Percentiles rank a stretch among this genome's conserved stretches.
Evolutionary conservation across 2,329 filamentous ascomycete species (phyloP).

Genomic region (Fusarium nurragi): DNA sequence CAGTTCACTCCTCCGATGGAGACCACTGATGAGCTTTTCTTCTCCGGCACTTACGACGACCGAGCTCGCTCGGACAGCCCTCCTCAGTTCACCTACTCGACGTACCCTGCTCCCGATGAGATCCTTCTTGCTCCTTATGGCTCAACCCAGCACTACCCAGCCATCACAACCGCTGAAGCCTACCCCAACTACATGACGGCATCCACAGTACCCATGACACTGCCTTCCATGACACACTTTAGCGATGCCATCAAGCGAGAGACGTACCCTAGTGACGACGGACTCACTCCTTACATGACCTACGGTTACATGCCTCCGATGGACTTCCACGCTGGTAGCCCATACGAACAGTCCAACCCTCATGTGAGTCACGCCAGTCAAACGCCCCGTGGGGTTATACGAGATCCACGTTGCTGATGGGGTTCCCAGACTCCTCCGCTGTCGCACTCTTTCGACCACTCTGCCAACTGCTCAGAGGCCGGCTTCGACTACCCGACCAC

Average conservation of each 20-base stretch:
- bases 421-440: conserved; percentile 76
- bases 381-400: conserved; percentile 50
- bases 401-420: conserved; percentile 60
- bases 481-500: conserved; percentile 74
- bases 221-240: conserved; percentile 73
- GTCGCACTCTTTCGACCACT: conserved; percentile 77
- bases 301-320: conserved; percentile 73
- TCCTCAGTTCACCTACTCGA: conserved; percentile 72
- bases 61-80: conserved; percentile 77
- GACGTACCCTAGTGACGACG: conserved; percentile 63
- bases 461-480: conserved; percentile 68
- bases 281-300: conserved; percentile 72
- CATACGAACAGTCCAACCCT: conserved; percentile 75
- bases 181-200: conserved; percentile 66
- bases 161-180: conserved; percentile 60
- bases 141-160: conserved; percentile 61
- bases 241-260: conserved; percentile 75
- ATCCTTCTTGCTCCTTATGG: conserved; percentile 69
- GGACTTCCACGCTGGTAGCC: conserved; percentile 67
- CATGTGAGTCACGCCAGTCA: conserved; percentile 73
- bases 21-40: conserved; percentile 72
- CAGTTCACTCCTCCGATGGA: conserved; percentile 71
- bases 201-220: conserved; percentile 64
- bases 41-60: conserved; percentile 67
- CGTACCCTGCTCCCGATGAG: conserved; percentile 74